Base-by-base conservation (phyloP, 768 basidiomycete genomes). In the Agaricus blazei region DNA sequence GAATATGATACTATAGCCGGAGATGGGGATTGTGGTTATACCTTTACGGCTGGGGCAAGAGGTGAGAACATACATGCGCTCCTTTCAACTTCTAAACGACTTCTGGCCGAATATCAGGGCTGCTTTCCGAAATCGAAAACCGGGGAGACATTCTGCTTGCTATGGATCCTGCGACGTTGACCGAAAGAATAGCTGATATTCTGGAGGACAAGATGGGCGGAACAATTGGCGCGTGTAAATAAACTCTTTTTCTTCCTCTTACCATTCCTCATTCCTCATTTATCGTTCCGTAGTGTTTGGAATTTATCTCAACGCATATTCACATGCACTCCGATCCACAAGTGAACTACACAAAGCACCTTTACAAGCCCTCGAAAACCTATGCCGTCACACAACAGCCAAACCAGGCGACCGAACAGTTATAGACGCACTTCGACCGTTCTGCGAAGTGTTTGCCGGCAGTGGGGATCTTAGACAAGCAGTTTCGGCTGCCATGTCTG, bases 1-100 rank as follows among this genome's bases (percentile, higher is more conserved):
- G 67, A 71, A 34, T 83, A 74, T 62, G 85, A 86, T 63, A 82
- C 81, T 8, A 69, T 84, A 27, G 72, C 80, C 7, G 83, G 84
- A 27, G 84, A 86, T 65, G 84, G 83, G 5, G 83, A 85, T 62
- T 83, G 82, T 46, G 83, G 84, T 8, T 68, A 77, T 38, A 84
- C 82, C 6, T 80, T 84, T 57, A 72, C 77, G 8, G 68, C 75
- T 3, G 83, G 84, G 9, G 74, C 74, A 6, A 65, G 57, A 67
- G 72, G 69, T 71, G 48, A 9, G 42, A 31, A 28, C 19, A 9
- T 15, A 6, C 8, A 24, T 23, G n/a, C 43, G 19, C 19, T 19
- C 19, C 19, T 19, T 19, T 19, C 11, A 5, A 8, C 23, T 34
- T 28, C 3, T 23, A n/a, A 19, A 19, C 2, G 29, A 9, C 29